Evolutionary conservation across 108 stramenopile genomes (phyloP), one percentile per base, ranked within the genome.

Genomic region (Skeletonema menzelii): DNA sequence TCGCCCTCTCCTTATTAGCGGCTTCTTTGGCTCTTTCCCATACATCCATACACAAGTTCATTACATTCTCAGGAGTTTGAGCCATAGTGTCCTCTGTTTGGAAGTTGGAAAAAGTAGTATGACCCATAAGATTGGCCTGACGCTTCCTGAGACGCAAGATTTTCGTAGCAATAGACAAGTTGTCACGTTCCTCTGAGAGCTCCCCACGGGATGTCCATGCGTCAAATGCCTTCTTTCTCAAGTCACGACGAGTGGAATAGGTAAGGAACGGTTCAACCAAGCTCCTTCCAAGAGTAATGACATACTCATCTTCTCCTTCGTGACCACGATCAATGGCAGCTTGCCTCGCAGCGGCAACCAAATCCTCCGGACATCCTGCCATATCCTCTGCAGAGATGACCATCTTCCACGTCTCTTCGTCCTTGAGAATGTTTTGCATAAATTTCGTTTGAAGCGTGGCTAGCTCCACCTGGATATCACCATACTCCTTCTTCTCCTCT

Each of bases 1-100:
- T 84, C 47, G 82, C 69, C 24, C 89, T 63, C 75, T 92, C 91
- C 20, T 59, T 65, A 58, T 89, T 80, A 22, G 91, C 91, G 1
- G 86, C 76, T n/a, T 72, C 85, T 63, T 90, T 92, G 47, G 91
- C 87, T 28, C 73, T 72, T 17, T 66, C 72, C 91, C 91, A 92
- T 12, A 92, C 91, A 79, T 89, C 84, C 55, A 74, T 84, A 32
- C 88, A 63, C 46, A 92, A 49, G 28, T 87, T 75, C 63, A 81
- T 84, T 0, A 85, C 91, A 37, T 79, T 79, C 63, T 90, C 84
- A 13, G 88, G 88, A 13, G 86, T 90, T 53, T 87, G 86, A 10
- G 88, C 88, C 91, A 92, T 92, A 42, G 86, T 84, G 69, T 92
- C 91, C 19, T 80, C 86, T 11, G 74, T 73, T 62, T 92, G 91